Evolutionary conservation across 1,284 basidiomycete genomes (phyloP).

Genomic region (Tausonia pullulans): DNA sequence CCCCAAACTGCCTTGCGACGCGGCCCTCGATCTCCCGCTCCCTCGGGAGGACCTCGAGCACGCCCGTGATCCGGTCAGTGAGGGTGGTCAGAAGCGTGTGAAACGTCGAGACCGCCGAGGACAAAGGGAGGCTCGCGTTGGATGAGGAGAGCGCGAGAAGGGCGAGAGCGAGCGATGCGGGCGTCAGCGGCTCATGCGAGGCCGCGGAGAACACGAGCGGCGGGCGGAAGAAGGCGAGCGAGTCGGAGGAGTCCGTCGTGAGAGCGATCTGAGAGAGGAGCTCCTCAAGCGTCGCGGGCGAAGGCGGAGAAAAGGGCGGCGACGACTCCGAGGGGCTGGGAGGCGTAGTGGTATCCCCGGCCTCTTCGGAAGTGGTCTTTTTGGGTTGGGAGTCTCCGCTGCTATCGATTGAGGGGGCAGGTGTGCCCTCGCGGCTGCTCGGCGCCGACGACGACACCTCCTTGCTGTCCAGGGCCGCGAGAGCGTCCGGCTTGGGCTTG

Average conservation of each 20-base stretch:
- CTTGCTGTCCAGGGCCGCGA: too few species aligned
- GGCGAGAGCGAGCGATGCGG: conserved; percentile 4
- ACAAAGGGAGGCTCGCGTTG: conserved; percentile 3
- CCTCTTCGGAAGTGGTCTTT: background rate
- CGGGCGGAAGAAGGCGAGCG: conserved; percentile 8
- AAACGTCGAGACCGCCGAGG: conserved; percentile 3
- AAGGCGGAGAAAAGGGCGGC: background rate
- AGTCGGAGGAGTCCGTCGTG: background rate
- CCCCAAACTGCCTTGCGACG: conserved; percentile 5
- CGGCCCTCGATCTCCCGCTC: background rate
- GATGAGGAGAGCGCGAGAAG: conserved; percentile 5
- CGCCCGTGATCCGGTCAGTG: conserved; percentile 3
- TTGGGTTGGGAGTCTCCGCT: too few species aligned
- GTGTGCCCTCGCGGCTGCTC: too few species aligned
- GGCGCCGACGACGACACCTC: too few species aligned
- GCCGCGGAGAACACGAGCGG: background rate
- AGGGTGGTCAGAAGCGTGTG: conserved; percentile 9
- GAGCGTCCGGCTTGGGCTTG: too few species aligned
- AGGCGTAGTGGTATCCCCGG: background rate
- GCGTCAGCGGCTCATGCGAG: background rate
- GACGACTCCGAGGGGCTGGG: background rate
- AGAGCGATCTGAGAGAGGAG: background rate
- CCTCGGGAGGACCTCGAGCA: conserved; percentile 4
- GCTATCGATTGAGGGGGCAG: too few species aligned
- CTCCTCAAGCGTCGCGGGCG: background rate